Evolutionary conservation across 1,284 basidiomycete species (phyloP), one percentile per base, ranked within the genome.

Genomic region (Austroboletus rostrupii): DNA sequence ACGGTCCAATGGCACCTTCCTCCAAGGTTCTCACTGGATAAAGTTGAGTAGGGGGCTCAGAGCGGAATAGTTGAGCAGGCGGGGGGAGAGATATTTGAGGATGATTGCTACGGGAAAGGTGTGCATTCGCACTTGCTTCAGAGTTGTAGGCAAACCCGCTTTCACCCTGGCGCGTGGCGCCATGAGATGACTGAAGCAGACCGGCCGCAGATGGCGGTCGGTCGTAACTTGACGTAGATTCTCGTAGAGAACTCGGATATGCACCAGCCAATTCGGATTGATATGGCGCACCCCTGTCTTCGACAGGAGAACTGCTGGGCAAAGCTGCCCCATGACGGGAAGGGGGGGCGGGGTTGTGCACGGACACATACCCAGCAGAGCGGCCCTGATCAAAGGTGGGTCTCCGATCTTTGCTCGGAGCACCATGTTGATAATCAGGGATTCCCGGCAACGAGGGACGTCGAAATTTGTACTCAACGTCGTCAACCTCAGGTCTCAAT

Each of bases 51-150:
- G 69, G 60, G 1, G 51, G 60, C 26, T 66, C 67, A 29, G 64
- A 40, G 11, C 53, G 64, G 41, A 70, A 55, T 14, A 67, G 47
- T 36, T 70, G 55, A 20, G 64, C 64, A 23, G 65, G 62, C 7
- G 68, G 66, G 8, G 68, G 65, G 26, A 67, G 57, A 31, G 62
- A 69, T n/a, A 67, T 54, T 10, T 60, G 67, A 14, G 59, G 13
- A 26, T 51, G 51, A 33, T 40, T 48, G 32, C 41, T 57, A 2
- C 59, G 62, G 39, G 55, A 42, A 3, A 52, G 12, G 21, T 49
- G 57, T 4, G 40, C 28, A 19, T 49, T 32, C 17, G 48, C 32
- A 9, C 46, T 31, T 10, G 49, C 35, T 2, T 46, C 55, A 0
- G 57, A 45, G 40, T 43, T 49, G 43, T 56, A 66, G 17, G 48